Base-by-base conservation (phyloP, 2,329 filamentous ascomycete species). In the Hymenoscyphus occultus region DNA sequence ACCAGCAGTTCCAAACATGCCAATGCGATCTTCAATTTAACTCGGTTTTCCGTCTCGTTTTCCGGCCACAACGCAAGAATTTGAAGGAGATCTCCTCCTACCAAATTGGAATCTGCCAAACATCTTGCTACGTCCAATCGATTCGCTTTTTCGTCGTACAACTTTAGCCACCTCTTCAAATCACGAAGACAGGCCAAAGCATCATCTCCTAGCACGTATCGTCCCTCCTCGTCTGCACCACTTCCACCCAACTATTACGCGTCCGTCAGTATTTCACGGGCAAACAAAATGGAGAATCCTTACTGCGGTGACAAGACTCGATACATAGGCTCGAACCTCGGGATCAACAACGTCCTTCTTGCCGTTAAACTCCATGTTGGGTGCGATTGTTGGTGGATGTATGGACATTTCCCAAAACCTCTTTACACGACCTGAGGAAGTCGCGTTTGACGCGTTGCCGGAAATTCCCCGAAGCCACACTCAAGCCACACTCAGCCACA, bases 81-180 rank as follows among this genome's bases (percentile, higher is more conserved):
- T 63, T 94, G 92, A 64, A 98, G 81, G 64, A 99, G 79, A 77
- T 99, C 95, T 60, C 92, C 91, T 74, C 90, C 90, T 64, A 98
- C 86, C n/a, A 99, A 78, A 74, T 97, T 97, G 56, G 93, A 90
- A 77, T 98, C 93, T 74, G 92, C 89, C 71, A 98, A 83, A 76
- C 93, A 97, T 78, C 95, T 86, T 67, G 94, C 93, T 66, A 99
- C 95, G 75, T 99, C 95, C 83, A 96, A 90, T 70, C 94, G 90
- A 76, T 97, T 96, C 69, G 90, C 87, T 76, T 96, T 96, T 76
- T 96, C 91, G 77, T 97, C 93, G 82, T 95, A 95, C 68, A 97
- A 87, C 71, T 92, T 93, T 71, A 99, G 84, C 95, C 95, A 99
- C 85, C 90, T 90, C 75, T 95, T 94, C 63, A 99, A 84, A 78